Conservation (phyloP, 306 rosid genomes). For the Rosa persica region DNA sequence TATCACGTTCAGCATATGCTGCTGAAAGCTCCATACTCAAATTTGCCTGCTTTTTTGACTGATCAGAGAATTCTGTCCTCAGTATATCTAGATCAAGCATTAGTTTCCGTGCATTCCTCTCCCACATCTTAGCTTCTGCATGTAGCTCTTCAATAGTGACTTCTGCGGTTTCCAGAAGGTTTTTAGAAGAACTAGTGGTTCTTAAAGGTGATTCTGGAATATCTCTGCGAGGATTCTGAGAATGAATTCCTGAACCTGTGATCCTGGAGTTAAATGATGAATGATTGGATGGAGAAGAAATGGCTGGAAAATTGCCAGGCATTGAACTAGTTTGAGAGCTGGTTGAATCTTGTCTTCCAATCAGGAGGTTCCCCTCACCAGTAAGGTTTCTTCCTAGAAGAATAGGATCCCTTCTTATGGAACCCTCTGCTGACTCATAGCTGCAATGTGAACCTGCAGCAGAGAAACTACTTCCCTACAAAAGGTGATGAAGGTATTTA, state of each 20-base stretch:
- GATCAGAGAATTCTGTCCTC: constrained; percentile 63
- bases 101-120: constrained; percentile 79
- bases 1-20: constrained; percentile 48
- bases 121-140: constrained; percentile 97
- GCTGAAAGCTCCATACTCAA: constrained; percentile 57
- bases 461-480: constrained; percentile 52
- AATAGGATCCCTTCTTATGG: constrained; percentile 27
- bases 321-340: constrained; percentile 31
- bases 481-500: constrained; percentile 14
- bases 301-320: constrained; percentile 18
- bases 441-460: constrained; percentile 44
- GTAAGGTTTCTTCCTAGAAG: constrained; percentile 29
- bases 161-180: constrained; percentile 49
- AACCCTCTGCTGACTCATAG: constrained; percentile 39
- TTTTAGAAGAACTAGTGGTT: constrained; percentile 26
- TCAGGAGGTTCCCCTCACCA: constrained; percentile 25
- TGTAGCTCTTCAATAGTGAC: constrained; percentile 62
- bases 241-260: constrained; percentile 34
- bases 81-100: constrained; percentile 68
- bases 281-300: constrained; percentile 22
- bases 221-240: constrained; percentile 26
- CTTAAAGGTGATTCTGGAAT: constrained; percentile 29
- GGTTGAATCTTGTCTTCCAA: constrained; percentile 41
- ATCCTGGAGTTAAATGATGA: constrained; percentile 37
- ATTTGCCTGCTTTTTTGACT: constrained; percentile 51